Percentiles rank a stretch among this genome's conserved stretches.
These are phyloP conservation scores for Teratosphaeria viscida DNA, from an alignment of 2,329 filamentous ascomycete genomes.

Conservation along the genomic window DNA sequence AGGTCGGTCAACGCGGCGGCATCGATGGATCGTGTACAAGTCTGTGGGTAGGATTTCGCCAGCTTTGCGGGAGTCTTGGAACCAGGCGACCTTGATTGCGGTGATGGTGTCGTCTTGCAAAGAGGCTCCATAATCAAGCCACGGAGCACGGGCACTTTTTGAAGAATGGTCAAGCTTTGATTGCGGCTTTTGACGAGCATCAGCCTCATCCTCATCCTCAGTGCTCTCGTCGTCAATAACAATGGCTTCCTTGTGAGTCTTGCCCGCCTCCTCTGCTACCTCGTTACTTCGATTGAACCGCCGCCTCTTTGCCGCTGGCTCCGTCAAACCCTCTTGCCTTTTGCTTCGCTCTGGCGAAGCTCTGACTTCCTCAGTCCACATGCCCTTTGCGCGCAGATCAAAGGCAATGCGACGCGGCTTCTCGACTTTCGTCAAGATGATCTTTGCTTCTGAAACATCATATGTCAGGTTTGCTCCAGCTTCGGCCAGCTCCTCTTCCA, in stretches of 20 bases:
- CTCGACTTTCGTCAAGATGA: constrained; percentile 65
- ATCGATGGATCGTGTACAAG: constrained; percentile 43
- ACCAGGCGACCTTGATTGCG: constrained; percentile 46
- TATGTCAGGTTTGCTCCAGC: constrained; percentile 53
- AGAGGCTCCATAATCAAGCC: neutral
- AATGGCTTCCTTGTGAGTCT: constrained; percentile 1
- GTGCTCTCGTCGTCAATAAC: constrained; percentile 15
- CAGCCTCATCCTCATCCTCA: constrained; percentile 25
- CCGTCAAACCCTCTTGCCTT: neutral
- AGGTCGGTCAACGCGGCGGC: constrained; percentile 28
- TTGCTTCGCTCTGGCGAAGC: neutral
- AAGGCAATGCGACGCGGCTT: constrained; percentile 62
- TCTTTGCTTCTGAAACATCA: constrained; percentile 57
- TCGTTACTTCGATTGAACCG: neutral
- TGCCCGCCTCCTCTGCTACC: neutral
- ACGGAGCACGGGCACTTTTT: neutral
- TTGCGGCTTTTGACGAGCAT: neutral
- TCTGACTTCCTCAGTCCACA: constrained; percentile 46
- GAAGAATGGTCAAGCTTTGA: neutral
- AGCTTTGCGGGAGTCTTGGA: constrained; percentile 37
- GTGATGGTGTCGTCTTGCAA: constrained; percentile 28
- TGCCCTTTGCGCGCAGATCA: constrained; percentile 60
- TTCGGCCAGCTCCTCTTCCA: constrained; percentile 53
- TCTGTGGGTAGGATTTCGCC: constrained; percentile 36
- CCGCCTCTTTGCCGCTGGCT: constrained; percentile 1